phyloP scores from a whole-genome alignment of 805 yeast genomes.

The Candida chilensis region DNA sequence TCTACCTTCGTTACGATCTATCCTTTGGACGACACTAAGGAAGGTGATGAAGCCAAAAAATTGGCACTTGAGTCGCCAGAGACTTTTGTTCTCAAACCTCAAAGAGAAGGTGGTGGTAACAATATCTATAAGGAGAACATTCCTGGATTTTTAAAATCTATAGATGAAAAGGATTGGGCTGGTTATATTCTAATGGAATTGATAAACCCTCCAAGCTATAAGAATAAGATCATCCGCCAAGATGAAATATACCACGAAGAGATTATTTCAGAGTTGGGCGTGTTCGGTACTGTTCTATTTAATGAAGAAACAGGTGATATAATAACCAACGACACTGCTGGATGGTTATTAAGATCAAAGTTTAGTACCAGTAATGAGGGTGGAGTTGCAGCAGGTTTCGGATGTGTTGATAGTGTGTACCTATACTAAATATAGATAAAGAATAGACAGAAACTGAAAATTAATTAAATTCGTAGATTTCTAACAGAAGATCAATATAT shows the following conservation, averaged over 20 bases:
- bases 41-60: constrained; percentile 53
- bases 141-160: constrained; percentile 53
- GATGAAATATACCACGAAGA: constrained; percentile 58
- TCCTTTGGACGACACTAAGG: constrained; percentile 68
- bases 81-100: constrained; percentile 85
- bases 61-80: constrained; percentile 63
- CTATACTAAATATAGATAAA: constrained; percentile 25
- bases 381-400: constrained; percentile 99
- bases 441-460: too few relatives aligned
- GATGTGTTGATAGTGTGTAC: constrained; percentile 84
- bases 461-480: too few relatives aligned
- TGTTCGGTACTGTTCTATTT: constrained; percentile 78
- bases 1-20: constrained; percentile 79
- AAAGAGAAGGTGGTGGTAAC: constrained; percentile 98
- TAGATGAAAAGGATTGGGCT: constrained; percentile 71
- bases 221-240: constrained; percentile 65
- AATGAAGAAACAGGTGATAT: constrained; percentile 52
- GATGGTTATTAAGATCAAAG: constrained; percentile 85
- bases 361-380: constrained; percentile 88
- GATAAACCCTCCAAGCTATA: constrained; percentile 64
- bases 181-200: constrained; percentile 93
- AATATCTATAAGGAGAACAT: constrained; percentile 84
- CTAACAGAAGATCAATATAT: too few relatives aligned
- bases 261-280: constrained; percentile 83
- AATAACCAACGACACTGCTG: constrained; percentile 59